These are phyloP conservation scores for Cyberlindnera euphorbiiphila DNA, from an alignment of 805 yeast species.

Conservation along the genomic window DNA sequence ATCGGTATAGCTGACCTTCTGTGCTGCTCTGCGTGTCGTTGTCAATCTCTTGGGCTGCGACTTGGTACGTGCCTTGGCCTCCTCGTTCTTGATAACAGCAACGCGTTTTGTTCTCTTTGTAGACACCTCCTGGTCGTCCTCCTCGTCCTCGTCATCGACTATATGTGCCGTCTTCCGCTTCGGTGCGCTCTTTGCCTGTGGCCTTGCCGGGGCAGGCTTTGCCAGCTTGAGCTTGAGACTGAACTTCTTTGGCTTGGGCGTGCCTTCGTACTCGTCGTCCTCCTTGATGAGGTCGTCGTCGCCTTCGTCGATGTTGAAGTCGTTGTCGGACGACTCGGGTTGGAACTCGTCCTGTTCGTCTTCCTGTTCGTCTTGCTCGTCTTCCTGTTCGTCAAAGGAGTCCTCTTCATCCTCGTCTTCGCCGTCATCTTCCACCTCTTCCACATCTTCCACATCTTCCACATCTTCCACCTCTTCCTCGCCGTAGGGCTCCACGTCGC, in stretches of 20 bases:
- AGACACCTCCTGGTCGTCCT: background rate
- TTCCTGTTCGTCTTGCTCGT: conserved; percentile 16
- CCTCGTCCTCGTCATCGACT: conserved; percentile 7
- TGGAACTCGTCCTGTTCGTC: conserved; percentile 12
- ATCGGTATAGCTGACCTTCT: conserved; percentile 11
- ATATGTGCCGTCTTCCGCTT: conserved; percentile 1
- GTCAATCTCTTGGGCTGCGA: conserved; percentile 5
- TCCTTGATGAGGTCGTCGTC: conserved; percentile 14
- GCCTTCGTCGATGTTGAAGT: conserved; percentile 16
- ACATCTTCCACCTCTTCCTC: conserved; percentile 15
- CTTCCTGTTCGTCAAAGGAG: conserved; percentile 11
- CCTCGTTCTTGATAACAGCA: conserved; percentile 3
- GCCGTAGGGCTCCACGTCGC: conserved; percentile 11
- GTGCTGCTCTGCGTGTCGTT: conserved; percentile 11
- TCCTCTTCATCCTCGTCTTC: conserved; percentile 16
- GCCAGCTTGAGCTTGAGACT: conserved; percentile 20
- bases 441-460: conserved; percentile 11
- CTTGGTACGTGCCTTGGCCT: conserved; percentile 1
- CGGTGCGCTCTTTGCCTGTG: conserved; percentile 2
- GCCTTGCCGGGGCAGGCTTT: conserved; percentile 1
- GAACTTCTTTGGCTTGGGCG: conserved; percentile 12
- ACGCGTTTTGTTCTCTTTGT: conserved; percentile 5
- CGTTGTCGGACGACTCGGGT: conserved; percentile 17
- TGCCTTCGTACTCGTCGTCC: conserved; percentile 9
- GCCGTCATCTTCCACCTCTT: conserved; percentile 16